Percentiles rank a stretch among this genome's conserved stretches.
phyloP scores from a whole-genome alignment of 2,329 filamentous ascomycete species.

The Apiospora marii region DNA sequence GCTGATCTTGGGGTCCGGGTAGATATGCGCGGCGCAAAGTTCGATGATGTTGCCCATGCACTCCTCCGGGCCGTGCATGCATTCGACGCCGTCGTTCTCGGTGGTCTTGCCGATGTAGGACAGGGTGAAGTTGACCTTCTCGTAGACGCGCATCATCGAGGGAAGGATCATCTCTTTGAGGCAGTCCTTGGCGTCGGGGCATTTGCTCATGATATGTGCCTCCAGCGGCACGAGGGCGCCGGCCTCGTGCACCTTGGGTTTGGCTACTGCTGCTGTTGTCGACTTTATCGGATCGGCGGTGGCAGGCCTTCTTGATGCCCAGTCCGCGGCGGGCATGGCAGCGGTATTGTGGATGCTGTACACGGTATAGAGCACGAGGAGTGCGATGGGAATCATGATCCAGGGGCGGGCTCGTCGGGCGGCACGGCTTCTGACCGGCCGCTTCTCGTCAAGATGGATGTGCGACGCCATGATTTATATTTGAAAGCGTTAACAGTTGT shows the following conservation, averaged over 20 bases:
- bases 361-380: constrained; percentile 35
- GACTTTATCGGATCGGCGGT: constrained; percentile 26
- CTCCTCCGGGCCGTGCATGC: constrained; percentile 88
- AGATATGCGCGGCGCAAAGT: constrained; percentile 85
- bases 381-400: constrained; percentile 33
- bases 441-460: constrained; percentile 42
- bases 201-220: constrained; percentile 97
- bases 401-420: constrained; percentile 39
- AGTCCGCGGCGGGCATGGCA: not conserved
- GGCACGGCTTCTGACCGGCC: constrained; percentile 34
- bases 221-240: constrained; percentile 75
- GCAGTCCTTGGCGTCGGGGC: constrained; percentile 88
- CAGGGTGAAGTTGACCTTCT: constrained; percentile 90
- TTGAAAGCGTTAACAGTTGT: not conserved
- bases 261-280: constrained; percentile 25
- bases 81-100: constrained; percentile 82
- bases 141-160: constrained; percentile 79
- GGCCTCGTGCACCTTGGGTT: constrained; percentile 23
- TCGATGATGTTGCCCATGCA: constrained; percentile 94
- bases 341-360: constrained; percentile 29
- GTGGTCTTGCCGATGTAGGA: constrained; percentile 88
- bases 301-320: constrained; percentile 7
- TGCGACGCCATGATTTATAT: constrained; percentile 37
- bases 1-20: constrained; percentile 85
- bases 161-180: constrained; percentile 83